phyloP scores from a whole-genome alignment of 108 stramenopile species.

The Cyclotella sp. region DNA sequence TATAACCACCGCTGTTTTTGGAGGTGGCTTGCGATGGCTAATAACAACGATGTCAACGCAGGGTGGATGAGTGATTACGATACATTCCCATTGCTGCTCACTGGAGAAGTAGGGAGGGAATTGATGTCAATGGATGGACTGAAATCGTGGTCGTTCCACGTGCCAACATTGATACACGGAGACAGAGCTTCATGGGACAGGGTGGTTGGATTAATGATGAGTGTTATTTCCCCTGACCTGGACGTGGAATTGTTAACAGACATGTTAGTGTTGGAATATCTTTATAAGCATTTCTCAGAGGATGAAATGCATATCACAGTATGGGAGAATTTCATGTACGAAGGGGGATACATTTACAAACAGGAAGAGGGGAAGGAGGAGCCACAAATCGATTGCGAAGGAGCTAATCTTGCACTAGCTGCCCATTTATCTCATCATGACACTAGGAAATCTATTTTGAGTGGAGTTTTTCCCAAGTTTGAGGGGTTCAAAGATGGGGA shows the following conservation, averaged over 20 bases:
- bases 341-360: constrained; percentile 12
- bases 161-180: constrained; percentile 30
- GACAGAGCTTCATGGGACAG: constrained; percentile 13
- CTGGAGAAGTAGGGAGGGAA: constrained; percentile 21
- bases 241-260: constrained; percentile 9
- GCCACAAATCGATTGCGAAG: constrained; percentile 9
- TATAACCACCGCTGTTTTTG: constrained; percentile 37
- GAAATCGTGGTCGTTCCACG: constrained; percentile 16
- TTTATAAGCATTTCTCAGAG: constrained; percentile 6
- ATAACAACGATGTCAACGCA: neutral
- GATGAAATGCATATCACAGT: constrained; percentile 6
- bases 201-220: constrained; percentile 20
- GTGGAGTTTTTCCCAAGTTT: constrained; percentile 1
- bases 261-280: constrained; percentile 7
- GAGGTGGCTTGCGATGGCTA: constrained; percentile 38
- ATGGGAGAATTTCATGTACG: constrained; percentile 2
- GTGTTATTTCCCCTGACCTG: constrained; percentile 10
- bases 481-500: constrained; percentile 10
- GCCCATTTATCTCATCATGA: constrained; percentile 20
- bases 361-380: neutral
- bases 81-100: constrained; percentile 19
- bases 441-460: neutral
- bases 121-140: constrained; percentile 6
- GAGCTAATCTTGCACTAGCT: neutral
- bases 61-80: constrained; percentile 38